Evolutionary conservation across 768 basidiomycete species (phyloP), one percentile per base, ranked within the genome.

Genomic region (Pulveroboletus ravenelii): DNA sequence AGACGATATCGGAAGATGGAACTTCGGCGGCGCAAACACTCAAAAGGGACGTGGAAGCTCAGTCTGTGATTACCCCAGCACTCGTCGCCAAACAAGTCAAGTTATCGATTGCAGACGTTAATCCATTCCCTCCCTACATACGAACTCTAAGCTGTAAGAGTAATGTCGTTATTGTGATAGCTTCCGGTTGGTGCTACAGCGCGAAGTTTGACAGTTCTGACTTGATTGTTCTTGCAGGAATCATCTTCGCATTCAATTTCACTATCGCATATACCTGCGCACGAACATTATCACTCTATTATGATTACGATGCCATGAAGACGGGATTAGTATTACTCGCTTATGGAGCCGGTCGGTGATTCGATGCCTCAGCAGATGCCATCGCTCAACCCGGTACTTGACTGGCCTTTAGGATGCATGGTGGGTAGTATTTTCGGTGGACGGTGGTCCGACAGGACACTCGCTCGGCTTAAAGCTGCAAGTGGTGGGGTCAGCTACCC

Each of bases 241-340:
- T 89, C 27, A 66, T 85, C 12, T 93, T 85, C 57, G 86, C 82
- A 0, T 83, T 84, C 44, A 78, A 72, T 39, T 92, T 84, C 63
- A 74, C 80, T 23, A 75, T 93, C 34, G 62, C 79, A 4, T 94
- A 90, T 59, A 89, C 89, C 0, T 81, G 82, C 14, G 78, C 90
- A 12, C 77, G 88, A 53, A 90, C 87, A 0, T 27, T 27, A 27
- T 27, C 25, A 6, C 25, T 27, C 25, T 27, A 27, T 27, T 27
- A 27, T 27, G 25, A 27, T 27, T 27, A 27, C 6, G 25, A 27
- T 27, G 25, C 25, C 25, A 27, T 27, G 25, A 27, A 27, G 25
- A 27, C 25, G 2, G 25, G 25, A 27, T 27, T 27, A 4, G 25
- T 27, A 3, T 6, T 27, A 27, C 25, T 27, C 25, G 25, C 25